phyloP scores from a whole-genome alignment of 305 asterid species.

The Fraxinus angustifolia region DNA sequence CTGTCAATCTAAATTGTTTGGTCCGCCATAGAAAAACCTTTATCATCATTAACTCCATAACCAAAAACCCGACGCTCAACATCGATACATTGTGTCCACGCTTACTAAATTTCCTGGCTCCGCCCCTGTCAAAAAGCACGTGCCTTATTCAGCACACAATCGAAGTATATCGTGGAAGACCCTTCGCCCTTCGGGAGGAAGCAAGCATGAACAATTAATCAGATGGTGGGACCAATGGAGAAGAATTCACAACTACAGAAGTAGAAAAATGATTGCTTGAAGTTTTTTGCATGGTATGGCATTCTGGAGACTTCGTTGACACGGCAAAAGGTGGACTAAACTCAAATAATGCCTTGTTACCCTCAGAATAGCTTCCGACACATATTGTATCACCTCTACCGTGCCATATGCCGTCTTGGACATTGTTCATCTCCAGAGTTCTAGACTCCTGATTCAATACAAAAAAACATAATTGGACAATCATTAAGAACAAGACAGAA shows the following conservation, averaged over 20 bases:
- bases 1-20: too few species aligned
- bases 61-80: too few species aligned
- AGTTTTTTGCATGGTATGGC: slow-evolving; percentile 31
- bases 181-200: neutral
- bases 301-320: slow-evolving; percentile 49
- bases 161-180: neutral
- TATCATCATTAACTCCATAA: too few species aligned
- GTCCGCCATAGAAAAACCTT: too few species aligned
- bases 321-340: slow-evolving; percentile 39
- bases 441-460: slow-evolving; percentile 67
- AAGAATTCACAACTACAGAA: slow-evolving; percentile 13
- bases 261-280: slow-evolving; percentile 16
- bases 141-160: neutral
- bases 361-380: slow-evolving; percentile 59
- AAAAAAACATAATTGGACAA: neutral
- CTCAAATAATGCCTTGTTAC: slow-evolving; percentile 34
- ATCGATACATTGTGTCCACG: too few species aligned
- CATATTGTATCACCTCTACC: slow-evolving; percentile 94
- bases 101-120: too few species aligned
- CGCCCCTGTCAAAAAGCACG: neutral
- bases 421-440: slow-evolving; percentile 94
- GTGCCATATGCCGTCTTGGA: slow-evolving; percentile 87
- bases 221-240: slow-evolving; percentile 20
- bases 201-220: slow-evolving; percentile 7
- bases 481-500: neutral